phyloP scores from a whole-genome alignment of 2,329 filamentous ascomycete genomes.

The Hypoxylon sp. region DNA sequence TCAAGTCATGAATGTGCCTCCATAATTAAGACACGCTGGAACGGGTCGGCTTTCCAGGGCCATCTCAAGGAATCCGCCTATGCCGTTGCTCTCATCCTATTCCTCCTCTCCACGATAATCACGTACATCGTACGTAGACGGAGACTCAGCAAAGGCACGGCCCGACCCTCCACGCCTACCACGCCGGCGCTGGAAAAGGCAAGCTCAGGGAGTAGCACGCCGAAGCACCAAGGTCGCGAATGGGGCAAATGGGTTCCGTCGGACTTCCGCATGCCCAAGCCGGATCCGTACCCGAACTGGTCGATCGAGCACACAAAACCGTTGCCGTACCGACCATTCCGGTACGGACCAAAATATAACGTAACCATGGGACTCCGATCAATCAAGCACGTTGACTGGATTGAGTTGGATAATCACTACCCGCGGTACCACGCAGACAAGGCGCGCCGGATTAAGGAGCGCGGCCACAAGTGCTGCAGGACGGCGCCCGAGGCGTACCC shows the following conservation, averaged over 20 bases:
- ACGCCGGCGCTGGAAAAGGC: constrained; percentile 50
- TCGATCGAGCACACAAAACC: constrained; percentile 77
- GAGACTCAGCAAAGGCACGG: constrained; percentile 22
- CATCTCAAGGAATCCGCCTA: constrained; percentile 31
- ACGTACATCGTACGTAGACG: constrained; percentile 43
- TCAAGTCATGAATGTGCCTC: constrained; percentile 35
- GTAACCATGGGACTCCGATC: constrained; percentile 83
- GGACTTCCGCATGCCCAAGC: constrained; percentile 49
- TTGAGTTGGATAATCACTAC: constrained; percentile 87
- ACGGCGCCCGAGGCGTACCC: constrained; percentile 80
- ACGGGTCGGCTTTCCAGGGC: constrained; percentile 12
- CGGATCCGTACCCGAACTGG: constrained; percentile 75
- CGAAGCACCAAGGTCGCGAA: constrained; percentile 44
- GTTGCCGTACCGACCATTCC: constrained; percentile 83
- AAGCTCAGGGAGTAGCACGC: constrained; percentile 9
- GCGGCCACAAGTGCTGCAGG: constrained; percentile 75
- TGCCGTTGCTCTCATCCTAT: constrained; percentile 34
- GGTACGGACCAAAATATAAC: constrained; percentile 82
- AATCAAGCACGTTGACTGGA: constrained; percentile 81
- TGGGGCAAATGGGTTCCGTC: constrained; percentile 52
- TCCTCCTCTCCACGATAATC: constrained; percentile 39
- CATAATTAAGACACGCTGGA: constrained; percentile 40
- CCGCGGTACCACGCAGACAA: constrained; percentile 81
- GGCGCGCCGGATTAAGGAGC: constrained; percentile 74
- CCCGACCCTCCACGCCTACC: constrained; percentile 47